phyloP scores from a whole-genome alignment of 768 basidiomycete species.

The Mrakia gelida region DNA sequence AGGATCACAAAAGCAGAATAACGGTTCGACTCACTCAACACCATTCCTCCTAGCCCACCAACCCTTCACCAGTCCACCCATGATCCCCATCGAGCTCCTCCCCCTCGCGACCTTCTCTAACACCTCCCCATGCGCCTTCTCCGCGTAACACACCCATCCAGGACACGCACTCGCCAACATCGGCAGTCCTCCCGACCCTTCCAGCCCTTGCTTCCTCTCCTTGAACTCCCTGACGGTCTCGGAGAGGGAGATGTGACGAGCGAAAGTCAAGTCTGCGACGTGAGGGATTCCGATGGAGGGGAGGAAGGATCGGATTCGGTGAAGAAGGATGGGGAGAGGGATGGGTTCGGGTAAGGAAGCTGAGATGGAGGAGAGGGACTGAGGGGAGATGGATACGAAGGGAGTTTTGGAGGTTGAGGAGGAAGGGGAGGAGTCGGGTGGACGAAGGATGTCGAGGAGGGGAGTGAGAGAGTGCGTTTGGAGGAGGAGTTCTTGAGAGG shows the following conservation, averaged over 20 bases:
- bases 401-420: background rate
- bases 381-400: conserved; percentile 81
- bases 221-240: conserved; percentile 78
- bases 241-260: conserved; percentile 73
- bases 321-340: conserved; percentile 57
- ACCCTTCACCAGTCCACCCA: conserved; percentile 87
- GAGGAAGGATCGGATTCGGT: conserved; percentile 47
- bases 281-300: conserved; percentile 64
- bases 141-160: conserved; percentile 98
- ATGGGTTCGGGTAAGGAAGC: conserved; percentile 47
- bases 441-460: conserved; percentile 23
- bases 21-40: conserved; percentile 68
- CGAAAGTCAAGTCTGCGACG: conserved; percentile 92
- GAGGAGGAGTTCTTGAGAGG: conserved; percentile 33
- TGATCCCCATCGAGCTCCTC: conserved; percentile 89
- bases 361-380: conserved; percentile 75
- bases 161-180: conserved; percentile 96
- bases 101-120: conserved; percentile 80
- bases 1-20: no score
- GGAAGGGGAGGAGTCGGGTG: background rate
- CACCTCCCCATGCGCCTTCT: conserved; percentile 93
- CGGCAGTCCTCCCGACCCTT: conserved; percentile 53
- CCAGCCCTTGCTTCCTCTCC: conserved; percentile 51
- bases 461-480: conserved; percentile 32
- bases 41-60: conserved; percentile 71